Evolutionary conservation across 1,284 basidiomycete genomes (phyloP), one percentile per base, ranked within the genome.

Genomic region (Moesziomyces parantarcticus): DNA sequence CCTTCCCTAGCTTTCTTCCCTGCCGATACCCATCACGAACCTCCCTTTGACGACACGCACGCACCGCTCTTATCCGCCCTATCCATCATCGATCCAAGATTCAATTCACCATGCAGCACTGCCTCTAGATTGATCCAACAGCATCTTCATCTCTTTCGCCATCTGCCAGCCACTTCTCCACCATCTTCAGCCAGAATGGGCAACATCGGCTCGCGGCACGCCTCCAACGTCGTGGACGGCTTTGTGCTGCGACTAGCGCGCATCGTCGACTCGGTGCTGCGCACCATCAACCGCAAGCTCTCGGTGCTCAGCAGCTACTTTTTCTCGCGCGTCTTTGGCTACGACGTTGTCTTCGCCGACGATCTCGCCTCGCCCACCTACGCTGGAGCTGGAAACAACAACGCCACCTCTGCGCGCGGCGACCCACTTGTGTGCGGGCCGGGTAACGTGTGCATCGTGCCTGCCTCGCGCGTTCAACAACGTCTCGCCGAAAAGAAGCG

Each of bases 401-500:
- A 36, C 3, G 46, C 41, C n/a, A 16, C n/a, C 21, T 29, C 7
- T 7, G 18, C 34, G 23, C 21, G 13, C 3, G 26, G 46, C 10
- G 55, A 63, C 3, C 32, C 51, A 29, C 13, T 63, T 8, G 47
- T 65, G 1, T 71, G 68, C 26, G 61, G 43, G 3, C 68, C 58
- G 6, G 69, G 58, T 10, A 72, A 72, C 9, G 58, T 72, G 5
- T 72, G 69, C 25, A 50, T 72, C 6, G 58, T 72, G 0, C 69
- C 69, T 0, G 69, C 59, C 5, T 52, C 40, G 3, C 18, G 50
- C 18, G 18, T 60, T 1, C 47, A 58, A 39, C 54, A 59, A 32
- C 40, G 60, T 3, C 50, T 58, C 22, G 5, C 25, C 32, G 63
- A 72, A 14, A 72, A 66, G 46, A 64, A 53, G 41, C 42, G 68